Base-by-base conservation (phyloP, 73 alveolate genomes). In the Paramecium primaurelia region DNA sequence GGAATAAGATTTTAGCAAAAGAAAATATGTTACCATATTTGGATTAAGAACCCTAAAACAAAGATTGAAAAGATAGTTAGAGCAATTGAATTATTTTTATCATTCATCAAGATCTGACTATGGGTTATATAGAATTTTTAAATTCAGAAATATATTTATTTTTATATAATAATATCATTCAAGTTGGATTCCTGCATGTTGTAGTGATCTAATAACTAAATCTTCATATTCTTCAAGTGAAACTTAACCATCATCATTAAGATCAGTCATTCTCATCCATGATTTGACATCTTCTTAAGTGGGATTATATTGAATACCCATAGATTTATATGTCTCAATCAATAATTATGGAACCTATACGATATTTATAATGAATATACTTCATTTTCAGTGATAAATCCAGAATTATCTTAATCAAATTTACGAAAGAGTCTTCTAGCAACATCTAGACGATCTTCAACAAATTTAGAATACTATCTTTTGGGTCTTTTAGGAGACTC, bases 231-330 rank as follows among this genome's bases (percentile, higher is more conserved):
- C 94, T 25, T 47, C 90, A 26, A 89, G 58, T 28, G 94, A 89
- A 1, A 89, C 94, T 42, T 36, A 16, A 71, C 94, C 94, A 26
- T 71, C 80, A 77, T 89, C 88, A 71, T 89, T 59, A 22, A 85
- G 54, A 30, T 89, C 94, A 45, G 94, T 89, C 94, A 89, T 89
- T 20, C 85, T 71, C 86, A 89, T 89, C 94, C 94, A 89, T 14
- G 88, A 83, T 64, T 54, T 89, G 3, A 89, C 91, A 89, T 89
- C 94, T 20, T 77, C 94, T 71, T 89, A 58, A 26, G 92, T 71
- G 40, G 94, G 94, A 25, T 40, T 26, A 64, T 89, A 89, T 1
- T 69, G 45, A 49, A 89, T 44, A 28, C 94, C 94, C 94, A 89
- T 89, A 22, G 71, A 49, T 47, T 71, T 89, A n/a, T 89, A 89